Evolutionary conservation across 495 filamentous ascomycete genomes (phyloP), one percentile per base, ranked within the genome.

Genomic region (Extremus antarcticus): DNA sequence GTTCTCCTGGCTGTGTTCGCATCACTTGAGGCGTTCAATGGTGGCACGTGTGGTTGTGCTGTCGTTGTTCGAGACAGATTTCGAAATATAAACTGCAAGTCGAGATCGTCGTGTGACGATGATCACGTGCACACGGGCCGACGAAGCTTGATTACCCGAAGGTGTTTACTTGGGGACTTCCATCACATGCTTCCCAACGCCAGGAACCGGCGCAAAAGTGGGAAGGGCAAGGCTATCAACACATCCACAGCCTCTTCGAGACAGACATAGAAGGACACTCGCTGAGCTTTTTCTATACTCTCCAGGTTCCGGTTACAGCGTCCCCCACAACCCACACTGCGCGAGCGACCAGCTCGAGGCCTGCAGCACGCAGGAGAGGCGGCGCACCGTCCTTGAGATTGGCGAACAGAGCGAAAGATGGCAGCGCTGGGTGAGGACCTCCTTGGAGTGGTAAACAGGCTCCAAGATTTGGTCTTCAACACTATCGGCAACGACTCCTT

Each of bases 401-500:
- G 4, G 7, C 17, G 46, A 25, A 10, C 21, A 25, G 1, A 47
- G 25, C 23, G 59, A 53, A 59, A 24, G 23, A 86, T 86, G 82
- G 78, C 82, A 32, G 73, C 80, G 55, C 80, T 95, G 51, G 92
- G 92, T 63, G 92, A 98, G 65, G 89, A 96, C 68, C 74, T 98
- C 67, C 78, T 98, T 66, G 79, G 79, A 53, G 90, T 86, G 48
- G 92, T 97, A 68, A 97, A 98, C 73, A 91, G 90, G 74, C 78
- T 98, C 57, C 94, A 98, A 66, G 92, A 99, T 71, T 72, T 99
- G 65, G 92, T 98, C 55, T 97, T 98, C 74, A 97, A 98, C 74
- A 98, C 94, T 50, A 98, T 98, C 49, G 94, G 92, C 67, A 95
- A 92, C 73, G 92, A 99, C 68, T 96, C 90, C 35, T 80, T 99